Percentiles rank a stretch among this genome's conserved stretches.
phyloP scores from a whole-genome alignment of 2,329 filamentous ascomycete genomes.

The Parastagonospora avenae region DNA sequence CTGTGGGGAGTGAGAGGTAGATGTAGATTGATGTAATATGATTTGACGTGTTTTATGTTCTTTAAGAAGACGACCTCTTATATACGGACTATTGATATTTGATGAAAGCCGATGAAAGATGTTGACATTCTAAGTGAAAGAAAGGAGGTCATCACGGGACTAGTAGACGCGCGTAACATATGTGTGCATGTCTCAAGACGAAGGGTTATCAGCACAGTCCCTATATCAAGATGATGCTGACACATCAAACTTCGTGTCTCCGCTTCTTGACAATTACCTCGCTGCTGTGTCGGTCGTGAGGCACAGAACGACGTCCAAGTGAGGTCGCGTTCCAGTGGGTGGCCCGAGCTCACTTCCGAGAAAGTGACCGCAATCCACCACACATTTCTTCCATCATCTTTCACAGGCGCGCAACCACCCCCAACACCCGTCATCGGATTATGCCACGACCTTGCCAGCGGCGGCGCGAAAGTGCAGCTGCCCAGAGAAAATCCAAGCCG shows the following conservation, averaged over 20 bases:
- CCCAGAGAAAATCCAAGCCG: slow-evolving; percentile 23
- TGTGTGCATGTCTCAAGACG: too few species aligned
- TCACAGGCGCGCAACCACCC: too few species aligned
- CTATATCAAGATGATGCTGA: not conserved
- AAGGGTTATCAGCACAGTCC: not conserved
- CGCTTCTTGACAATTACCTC: too few species aligned
- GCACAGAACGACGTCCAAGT: not conserved
- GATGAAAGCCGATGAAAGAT: too few species aligned
- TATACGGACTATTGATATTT: too few species aligned
- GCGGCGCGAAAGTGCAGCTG: slow-evolving; percentile 28
- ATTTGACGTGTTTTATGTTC: too few species aligned
- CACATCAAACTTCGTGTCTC: not conserved
- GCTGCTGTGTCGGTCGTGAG: not conserved
- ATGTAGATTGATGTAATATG: too few species aligned
- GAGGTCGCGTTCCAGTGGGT: not conserved
- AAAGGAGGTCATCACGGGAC: too few species aligned
- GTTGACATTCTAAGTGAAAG: too few species aligned
- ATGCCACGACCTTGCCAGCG: slow-evolving; percentile 35
- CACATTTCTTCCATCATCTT: not conserved
- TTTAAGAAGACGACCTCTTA: too few species aligned
- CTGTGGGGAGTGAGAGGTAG: too few species aligned
- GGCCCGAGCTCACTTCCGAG: not conserved
- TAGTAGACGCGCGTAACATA: too few species aligned
- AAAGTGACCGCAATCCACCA: not conserved
- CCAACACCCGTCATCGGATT: not conserved